Base-by-base conservation (phyloP, 495 filamentous ascomycete genomes). In the Penicillium waksmanii region DNA sequence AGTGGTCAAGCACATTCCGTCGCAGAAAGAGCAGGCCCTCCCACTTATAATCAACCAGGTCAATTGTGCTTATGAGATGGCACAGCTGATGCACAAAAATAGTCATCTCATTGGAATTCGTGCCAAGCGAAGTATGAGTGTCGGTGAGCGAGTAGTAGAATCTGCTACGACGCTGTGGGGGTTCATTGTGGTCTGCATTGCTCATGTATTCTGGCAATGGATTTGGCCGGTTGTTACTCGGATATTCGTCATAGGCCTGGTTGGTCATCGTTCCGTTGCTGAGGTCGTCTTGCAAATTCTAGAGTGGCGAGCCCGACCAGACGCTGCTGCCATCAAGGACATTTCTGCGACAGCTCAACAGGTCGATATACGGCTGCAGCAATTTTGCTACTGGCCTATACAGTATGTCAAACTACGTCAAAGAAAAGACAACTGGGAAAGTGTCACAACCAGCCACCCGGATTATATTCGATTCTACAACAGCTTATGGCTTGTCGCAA, bases 401-500 rank as follows among this genome's bases (percentile, higher is more conserved):
- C 94, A 98, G 71, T 97, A 98, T 68, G 78, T 94, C 53, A 98
- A 93, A 13, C 74, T 99, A 23, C 89, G 93, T 11, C 85, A 90
- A 60, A 82, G 94, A 44, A 96, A 93, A 64, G 86, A 89, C 51
- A 93, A 96, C 60, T 98, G 96, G 95, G 90, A 92, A 63, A 97
- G 94, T 72, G 87, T 97, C 35, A 97, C 92, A 1, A 96, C 89
- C 52, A 96, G 89, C 60, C 94, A 99, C 73, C 91, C 96, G 5
- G 94, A 98, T 71, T 99, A 99, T 68, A 99, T 99, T 64, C 91
- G 95, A 38, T 99, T 99, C 73, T 99, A 97, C 73, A 98, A 97
- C 76, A 97, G 93, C 65, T 79, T 99, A 18, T 99, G 95, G 95
- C 90, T 99, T 21, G 95, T 99, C 17, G 92, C 93, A 19, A 99